A percentile compares a stretch with the other conserved stretches of the same genome.
Evolutionary conservation across 192 early-diverging fungal genomes (phyloP).

Genomic region (Backusella australiensis): DNA sequence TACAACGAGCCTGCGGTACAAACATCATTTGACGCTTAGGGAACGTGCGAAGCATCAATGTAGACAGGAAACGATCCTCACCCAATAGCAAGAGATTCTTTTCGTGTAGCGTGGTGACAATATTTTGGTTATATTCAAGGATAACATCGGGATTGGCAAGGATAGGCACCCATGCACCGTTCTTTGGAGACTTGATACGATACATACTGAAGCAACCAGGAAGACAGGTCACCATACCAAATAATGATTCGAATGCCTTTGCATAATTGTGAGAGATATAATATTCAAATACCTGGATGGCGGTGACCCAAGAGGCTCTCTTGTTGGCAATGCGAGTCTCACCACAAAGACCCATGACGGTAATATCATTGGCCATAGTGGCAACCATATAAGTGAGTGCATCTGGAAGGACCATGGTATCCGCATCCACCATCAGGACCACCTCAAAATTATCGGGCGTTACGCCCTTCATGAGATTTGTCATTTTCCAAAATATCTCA

Average conservation of each 20-base stretch:
- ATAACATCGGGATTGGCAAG: constrained; percentile 86
- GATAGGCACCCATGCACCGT: constrained; percentile 72
- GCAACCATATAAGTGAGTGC: constrained; percentile 84
- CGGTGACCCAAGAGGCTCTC: constrained; percentile 69
- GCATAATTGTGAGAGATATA: constrained; percentile 92
- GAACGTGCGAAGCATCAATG: constrained; percentile 82
- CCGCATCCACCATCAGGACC: constrained; percentile 85
- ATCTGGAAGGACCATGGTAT: constrained; percentile 79
- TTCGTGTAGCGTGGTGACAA: constrained; percentile 74
- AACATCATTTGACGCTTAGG: constrained; percentile 85
- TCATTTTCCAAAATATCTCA: constrained; percentile 87
- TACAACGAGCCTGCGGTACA: constrained; percentile 78
- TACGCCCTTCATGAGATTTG: constrained; percentile 71
- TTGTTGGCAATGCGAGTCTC: constrained; percentile 98
- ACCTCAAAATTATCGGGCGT: constrained; percentile 83
- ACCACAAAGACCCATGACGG: constrained; percentile 96
- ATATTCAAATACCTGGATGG: constrained; percentile 97
- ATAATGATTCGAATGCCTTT: constrained; percentile 94
- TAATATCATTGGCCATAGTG: constrained; percentile 86
- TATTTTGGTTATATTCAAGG: constrained; percentile 72
- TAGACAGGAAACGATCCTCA: constrained; percentile 85
- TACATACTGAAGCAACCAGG: constrained; percentile 99
- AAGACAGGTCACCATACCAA: constrained; percentile 92
- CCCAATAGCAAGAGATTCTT: constrained; percentile 84
- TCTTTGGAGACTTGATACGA: constrained; percentile 80